Evolutionary conservation across 148 eudicot species (phyloP).

Genomic region (Drosera capensis): DNA sequence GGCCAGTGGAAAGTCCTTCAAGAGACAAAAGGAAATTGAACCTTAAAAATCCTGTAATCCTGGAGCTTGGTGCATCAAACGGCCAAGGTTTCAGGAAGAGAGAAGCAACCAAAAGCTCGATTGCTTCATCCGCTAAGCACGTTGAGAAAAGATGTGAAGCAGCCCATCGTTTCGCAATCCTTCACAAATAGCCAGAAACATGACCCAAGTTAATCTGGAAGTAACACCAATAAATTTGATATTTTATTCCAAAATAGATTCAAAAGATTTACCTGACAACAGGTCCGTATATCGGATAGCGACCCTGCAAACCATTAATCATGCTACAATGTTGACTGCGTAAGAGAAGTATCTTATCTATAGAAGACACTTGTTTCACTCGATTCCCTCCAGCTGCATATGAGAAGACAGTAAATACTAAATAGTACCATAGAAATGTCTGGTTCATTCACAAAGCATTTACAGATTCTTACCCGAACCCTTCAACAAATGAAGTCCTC

Average conservation of each 20-base stretch:
- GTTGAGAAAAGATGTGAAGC: slow-evolving; percentile 82
- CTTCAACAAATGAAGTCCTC: slow-evolving; percentile 52
- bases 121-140: slow-evolving; percentile 54
- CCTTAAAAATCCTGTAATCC: slow-evolving; percentile 84
- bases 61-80: slow-evolving; percentile 57
- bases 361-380: slow-evolving; percentile 46
- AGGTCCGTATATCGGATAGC: slow-evolving; percentile 65
- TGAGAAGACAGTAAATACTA: slow-evolving; percentile 2
- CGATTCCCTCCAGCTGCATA: slow-evolving; percentile 32
- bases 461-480: slow-evolving; percentile 32
- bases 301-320: slow-evolving; percentile 89
- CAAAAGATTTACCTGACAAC: slow-evolving; percentile 48
- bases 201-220: slow-evolving; percentile 5
- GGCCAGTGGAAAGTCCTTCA: neutral
- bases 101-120: slow-evolving; percentile 78
- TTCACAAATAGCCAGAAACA: slow-evolving; percentile 22
- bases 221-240: neutral
- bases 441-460: slow-evolving; percentile 1
- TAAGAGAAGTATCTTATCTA: slow-evolving; percentile 48
- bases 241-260: neutral
- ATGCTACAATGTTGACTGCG: slow-evolving; percentile 77
- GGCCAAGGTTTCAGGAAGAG: slow-evolving; percentile 69
- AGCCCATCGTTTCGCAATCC: slow-evolving; percentile 96
- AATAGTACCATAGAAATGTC: slow-evolving; percentile 1
- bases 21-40: slow-evolving; percentile 8